These are phyloP conservation scores for Huntiella decipiens DNA, from an alignment of 2,329 filamentous ascomycete species.

Conservation along the genomic window DNA sequence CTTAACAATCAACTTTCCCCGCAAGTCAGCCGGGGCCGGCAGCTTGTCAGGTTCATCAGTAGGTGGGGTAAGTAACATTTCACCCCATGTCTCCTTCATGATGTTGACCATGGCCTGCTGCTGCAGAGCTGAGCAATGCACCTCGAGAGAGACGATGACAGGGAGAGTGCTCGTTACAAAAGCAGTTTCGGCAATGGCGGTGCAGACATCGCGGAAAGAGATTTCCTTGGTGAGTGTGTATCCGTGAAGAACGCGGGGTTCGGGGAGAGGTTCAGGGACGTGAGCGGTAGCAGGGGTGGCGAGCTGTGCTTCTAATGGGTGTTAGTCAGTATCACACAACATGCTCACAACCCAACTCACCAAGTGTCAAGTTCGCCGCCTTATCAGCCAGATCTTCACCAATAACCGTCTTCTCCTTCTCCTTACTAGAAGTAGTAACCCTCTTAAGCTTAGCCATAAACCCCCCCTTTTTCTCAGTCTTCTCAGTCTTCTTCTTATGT, in stretches of 20 bases:
- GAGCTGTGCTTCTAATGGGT: slow-evolving; percentile 5
- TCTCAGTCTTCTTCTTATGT: slow-evolving; percentile 30
- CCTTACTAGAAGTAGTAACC: slow-evolving; percentile 16
- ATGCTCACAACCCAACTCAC: slow-evolving; percentile 17
- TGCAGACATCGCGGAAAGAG: slow-evolving; percentile 69
- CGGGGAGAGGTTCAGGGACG: slow-evolving; percentile 22
- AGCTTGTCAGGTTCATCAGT: slow-evolving; percentile 30
- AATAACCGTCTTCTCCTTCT: slow-evolving; percentile 22
- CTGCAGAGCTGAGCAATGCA: slow-evolving; percentile 64
- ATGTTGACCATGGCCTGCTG: slow-evolving; percentile 84
- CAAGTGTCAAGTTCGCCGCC: slow-evolving; percentile 29
- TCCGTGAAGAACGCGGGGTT: slow-evolving; percentile 68
- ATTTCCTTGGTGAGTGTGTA: slow-evolving; percentile 83
- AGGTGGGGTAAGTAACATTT: slow-evolving; percentile 41
- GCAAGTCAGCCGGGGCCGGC: slow-evolving; percentile 50
- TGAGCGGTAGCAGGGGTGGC: neutral
- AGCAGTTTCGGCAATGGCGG: slow-evolving; percentile 57
- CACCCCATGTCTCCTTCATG: slow-evolving; percentile 71
- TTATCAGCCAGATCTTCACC: neutral
- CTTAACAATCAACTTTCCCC: slow-evolving; percentile 66
- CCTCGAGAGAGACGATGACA: slow-evolving; percentile 85
- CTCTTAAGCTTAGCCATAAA: slow-evolving; percentile 43
- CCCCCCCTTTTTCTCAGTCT: slow-evolving; percentile 37
- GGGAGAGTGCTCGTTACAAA: slow-evolving; percentile 62
- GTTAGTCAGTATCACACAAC: neutral